Evolutionary conservation across 2,329 filamentous ascomycete genomes (phyloP).

Genomic region (Zymoseptoria crescenta): DNA sequence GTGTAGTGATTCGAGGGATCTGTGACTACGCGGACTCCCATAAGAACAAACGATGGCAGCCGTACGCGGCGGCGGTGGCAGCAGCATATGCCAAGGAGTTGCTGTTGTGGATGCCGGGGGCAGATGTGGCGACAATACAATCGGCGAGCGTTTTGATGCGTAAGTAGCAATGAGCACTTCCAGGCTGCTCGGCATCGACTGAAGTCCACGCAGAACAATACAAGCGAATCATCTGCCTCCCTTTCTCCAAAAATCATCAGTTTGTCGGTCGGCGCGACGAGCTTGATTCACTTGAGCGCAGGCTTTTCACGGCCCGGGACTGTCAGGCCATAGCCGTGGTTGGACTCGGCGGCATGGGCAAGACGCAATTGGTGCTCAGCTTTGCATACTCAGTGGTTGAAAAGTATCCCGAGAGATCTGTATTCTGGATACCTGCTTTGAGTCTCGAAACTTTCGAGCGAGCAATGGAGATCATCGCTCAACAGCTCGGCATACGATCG

Average conservation of each 20-base stretch:
- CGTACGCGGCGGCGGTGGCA: constrained; percentile 17
- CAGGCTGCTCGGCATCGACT: background rate
- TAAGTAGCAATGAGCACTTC: background rate
- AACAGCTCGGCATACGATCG: constrained; percentile 7
- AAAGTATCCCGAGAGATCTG: constrained; percentile 9
- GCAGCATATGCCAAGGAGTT: constrained; percentile 19
- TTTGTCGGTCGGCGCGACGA: constrained; percentile 24
- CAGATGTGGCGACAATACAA: no score
- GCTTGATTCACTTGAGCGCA: constrained; percentile 24
- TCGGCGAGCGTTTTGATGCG: background rate
- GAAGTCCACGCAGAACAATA: background rate
- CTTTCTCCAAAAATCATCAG: constrained; percentile 21
- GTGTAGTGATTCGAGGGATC: constrained; percentile 20
- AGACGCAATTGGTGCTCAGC: constrained; percentile 28
- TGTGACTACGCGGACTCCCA: constrained; percentile 20
- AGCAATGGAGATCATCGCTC: constrained; percentile 8
- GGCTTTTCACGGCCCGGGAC: constrained; percentile 18
- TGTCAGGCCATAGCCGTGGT: constrained; percentile 24
- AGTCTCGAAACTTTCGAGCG: constrained; percentile 16
- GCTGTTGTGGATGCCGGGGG: background rate
- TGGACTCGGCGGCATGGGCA: constrained; percentile 27
- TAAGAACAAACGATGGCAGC: constrained; percentile 19
- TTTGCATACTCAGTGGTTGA: constrained; percentile 23
- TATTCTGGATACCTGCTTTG: constrained; percentile 18
- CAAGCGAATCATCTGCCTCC: constrained; percentile 14